A percentile compares a stretch with the other conserved stretches of the same genome.
Evolutionary conservation across 179 eudicot species (phyloP).

Genomic region (Beta corolliflora): DNA sequence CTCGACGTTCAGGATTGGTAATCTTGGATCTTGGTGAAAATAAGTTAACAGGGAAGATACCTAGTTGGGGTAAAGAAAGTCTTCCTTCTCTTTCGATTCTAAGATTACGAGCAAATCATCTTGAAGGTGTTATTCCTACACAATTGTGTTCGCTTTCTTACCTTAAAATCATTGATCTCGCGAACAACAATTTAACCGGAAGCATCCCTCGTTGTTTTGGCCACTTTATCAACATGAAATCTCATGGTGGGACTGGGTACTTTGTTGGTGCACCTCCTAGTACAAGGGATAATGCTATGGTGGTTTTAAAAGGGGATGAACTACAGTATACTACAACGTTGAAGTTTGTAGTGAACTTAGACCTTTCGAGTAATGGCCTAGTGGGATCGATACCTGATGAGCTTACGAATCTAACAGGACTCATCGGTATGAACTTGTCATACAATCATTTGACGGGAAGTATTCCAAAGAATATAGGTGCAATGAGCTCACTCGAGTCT

Average conservation of each 20-base stretch:
- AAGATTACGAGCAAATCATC: conserved; percentile 21
- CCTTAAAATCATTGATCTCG: conserved; percentile 34
- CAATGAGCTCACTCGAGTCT: conserved; percentile 42
- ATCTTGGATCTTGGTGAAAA: conserved; percentile 42
- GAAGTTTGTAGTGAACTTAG: conserved; percentile 32
- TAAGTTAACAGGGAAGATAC: conserved; percentile 28
- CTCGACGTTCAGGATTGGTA: neutral
- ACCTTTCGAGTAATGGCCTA: conserved; percentile 47
- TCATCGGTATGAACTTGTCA: conserved; percentile 49
- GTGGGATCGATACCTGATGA: conserved; percentile 47
- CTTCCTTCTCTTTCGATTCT: conserved; percentile 5
- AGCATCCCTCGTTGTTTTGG: conserved; percentile 41
- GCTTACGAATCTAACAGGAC: conserved; percentile 24
- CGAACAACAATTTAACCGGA: conserved; percentile 36
- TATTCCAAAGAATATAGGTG: conserved; percentile 43
- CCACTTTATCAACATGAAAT: conserved; percentile 20
- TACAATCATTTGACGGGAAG: conserved; percentile 36
- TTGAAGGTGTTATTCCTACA: conserved; percentile 38
- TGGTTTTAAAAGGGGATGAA: conserved; percentile 38
- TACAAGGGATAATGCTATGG: neutral
- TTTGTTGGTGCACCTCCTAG: too few relatives aligned
- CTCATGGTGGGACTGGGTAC: neutral
- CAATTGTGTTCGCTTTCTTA: conserved; percentile 24
- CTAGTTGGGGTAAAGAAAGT: conserved; percentile 23
- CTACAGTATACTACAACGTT: conserved; percentile 32